Percentiles rank a stretch among this genome's conserved stretches.
Evolutionary conservation across 2,329 filamentous ascomycete species (phyloP).

Genomic region (Aaosphaeria pasadenensis): DNA sequence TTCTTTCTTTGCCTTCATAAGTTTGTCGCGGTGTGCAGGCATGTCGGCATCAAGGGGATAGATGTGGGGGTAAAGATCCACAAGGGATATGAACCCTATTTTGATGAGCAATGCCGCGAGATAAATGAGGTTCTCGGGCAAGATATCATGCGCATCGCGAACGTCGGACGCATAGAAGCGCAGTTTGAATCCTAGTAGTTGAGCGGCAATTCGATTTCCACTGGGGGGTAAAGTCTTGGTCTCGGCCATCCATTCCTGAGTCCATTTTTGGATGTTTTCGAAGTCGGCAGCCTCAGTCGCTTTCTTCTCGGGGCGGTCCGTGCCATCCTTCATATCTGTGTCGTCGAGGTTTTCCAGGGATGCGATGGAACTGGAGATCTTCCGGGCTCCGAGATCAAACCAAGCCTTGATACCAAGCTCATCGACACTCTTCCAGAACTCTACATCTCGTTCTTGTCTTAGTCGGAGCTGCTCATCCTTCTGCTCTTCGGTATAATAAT

Average conservation of each 20-base stretch:
- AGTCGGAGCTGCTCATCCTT: conserved; percentile 55
- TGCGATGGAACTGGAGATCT: conserved; percentile 53
- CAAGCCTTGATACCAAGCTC: conserved; percentile 74
- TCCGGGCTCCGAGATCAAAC: conserved; percentile 79
- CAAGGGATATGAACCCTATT: conserved; percentile 90
- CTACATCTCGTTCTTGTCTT: conserved; percentile 64
- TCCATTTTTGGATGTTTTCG: conserved; percentile 45
- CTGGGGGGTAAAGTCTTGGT: conserved; percentile 79
- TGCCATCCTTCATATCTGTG: conserved; percentile 2
- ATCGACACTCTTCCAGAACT: conserved; percentile 80
- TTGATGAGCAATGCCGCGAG: conserved; percentile 91
- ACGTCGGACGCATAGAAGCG: conserved; percentile 86
- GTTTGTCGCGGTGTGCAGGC: conserved; percentile 67
- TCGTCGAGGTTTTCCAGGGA: background rate
- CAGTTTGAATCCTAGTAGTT: conserved; percentile 94
- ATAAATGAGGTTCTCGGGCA: conserved; percentile 91
- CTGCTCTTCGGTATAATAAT: conserved; percentile 66
- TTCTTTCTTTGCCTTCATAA: conserved; percentile 63
- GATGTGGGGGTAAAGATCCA: conserved; percentile 87
- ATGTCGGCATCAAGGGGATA: conserved; percentile 83
- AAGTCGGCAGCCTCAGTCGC: conserved; percentile 22
- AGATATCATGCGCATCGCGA: conserved; percentile 69
- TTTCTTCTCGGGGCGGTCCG: conserved; percentile 21
- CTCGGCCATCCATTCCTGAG: conserved; percentile 68
- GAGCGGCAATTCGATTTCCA: conserved; percentile 88